Evolutionary conservation across 1,284 basidiomycete genomes (phyloP).

Genomic region (Melampsora americana): DNA sequence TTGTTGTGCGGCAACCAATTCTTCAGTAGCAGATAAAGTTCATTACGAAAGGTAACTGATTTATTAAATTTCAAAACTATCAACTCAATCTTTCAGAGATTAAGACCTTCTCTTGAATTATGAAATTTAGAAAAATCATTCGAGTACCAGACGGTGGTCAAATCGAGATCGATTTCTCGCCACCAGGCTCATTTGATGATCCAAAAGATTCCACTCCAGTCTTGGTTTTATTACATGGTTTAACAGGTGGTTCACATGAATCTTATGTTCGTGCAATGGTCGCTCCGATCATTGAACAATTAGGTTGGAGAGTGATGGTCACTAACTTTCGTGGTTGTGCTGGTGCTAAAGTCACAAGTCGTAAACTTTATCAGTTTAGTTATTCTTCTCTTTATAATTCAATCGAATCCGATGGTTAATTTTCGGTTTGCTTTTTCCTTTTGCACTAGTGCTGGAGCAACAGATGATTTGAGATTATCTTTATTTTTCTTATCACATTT

Average conservation of each 20-base stretch:
- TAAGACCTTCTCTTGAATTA: constrained; percentile 46
- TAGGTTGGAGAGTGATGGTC: constrained; percentile 82
- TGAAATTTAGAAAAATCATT: constrained; percentile 60
- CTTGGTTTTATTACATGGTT: constrained; percentile 76
- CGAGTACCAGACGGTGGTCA: constrained; percentile 68
- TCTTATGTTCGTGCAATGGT: constrained; percentile 79
- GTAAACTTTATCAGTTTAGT: constrained; percentile 38
- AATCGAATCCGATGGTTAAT: neutral
- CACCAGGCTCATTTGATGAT: constrained; percentile 60
- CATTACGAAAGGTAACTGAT: constrained; percentile 18
- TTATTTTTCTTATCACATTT: constrained; percentile 69
- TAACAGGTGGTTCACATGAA: constrained; percentile 86
- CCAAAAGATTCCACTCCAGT: constrained; percentile 69
- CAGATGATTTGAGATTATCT: constrained; percentile 78
- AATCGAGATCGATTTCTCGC: constrained; percentile 69
- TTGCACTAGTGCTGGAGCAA: constrained; percentile 59
- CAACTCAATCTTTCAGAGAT: too few species aligned
- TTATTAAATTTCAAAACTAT: neutral
- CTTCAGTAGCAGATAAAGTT: neutral
- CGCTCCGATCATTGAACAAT: constrained; percentile 64
- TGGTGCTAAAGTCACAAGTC: constrained; percentile 51
- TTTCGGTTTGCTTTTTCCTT: neutral
- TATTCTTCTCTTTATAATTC: constrained; percentile 31
- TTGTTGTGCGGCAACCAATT: constrained; percentile 4
- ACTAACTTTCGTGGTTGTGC: constrained; percentile 87